phyloP scores from a whole-genome alignment of 345 rosid species.

The Odontarrhena argentea region DNA sequence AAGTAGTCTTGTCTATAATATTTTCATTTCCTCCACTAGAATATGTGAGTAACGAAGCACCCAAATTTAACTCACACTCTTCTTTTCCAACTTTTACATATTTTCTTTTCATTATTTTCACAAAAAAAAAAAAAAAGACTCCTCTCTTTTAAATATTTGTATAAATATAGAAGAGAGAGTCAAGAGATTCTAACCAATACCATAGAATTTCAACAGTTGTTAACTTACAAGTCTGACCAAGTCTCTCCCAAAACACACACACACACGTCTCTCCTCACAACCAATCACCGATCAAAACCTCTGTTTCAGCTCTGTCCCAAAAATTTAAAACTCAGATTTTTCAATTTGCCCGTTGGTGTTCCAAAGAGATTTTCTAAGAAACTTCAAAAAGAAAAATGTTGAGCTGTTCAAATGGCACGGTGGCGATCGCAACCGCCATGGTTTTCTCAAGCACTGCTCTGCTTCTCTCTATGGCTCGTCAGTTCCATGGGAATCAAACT shows the following conservation, averaged over 20 bases:
- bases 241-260: constrained; percentile 21
- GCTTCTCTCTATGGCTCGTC: constrained; percentile 65
- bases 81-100: constrained; percentile 23
- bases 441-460: constrained; percentile 77
- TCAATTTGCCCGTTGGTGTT: constrained; percentile 10
- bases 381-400: constrained; percentile 30
- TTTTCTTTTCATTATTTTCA: background rate
- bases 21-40: constrained; percentile 18
- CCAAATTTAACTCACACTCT: constrained; percentile 5
- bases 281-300: constrained; percentile 33
- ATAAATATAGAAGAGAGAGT: constrained; percentile 34
- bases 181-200: constrained; percentile 15
- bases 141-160: background rate
- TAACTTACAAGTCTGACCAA: constrained; percentile 31
- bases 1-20: constrained; percentile 1
- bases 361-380: constrained; percentile 15
- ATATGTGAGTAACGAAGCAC: constrained; percentile 34
- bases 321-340: background rate
- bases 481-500: constrained; percentile 35
- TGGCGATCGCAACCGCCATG: constrained; percentile 82
- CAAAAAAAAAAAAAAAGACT: background rate
- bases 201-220: constrained; percentile 32
- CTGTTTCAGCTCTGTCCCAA: constrained; percentile 11
- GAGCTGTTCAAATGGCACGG: constrained; percentile 47
- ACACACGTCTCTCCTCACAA: constrained; percentile 35